These are phyloP conservation scores for Mucor irregularis DNA, from an alignment of 371 early-diverging fungal genomes.

Conservation along the genomic window DNA sequence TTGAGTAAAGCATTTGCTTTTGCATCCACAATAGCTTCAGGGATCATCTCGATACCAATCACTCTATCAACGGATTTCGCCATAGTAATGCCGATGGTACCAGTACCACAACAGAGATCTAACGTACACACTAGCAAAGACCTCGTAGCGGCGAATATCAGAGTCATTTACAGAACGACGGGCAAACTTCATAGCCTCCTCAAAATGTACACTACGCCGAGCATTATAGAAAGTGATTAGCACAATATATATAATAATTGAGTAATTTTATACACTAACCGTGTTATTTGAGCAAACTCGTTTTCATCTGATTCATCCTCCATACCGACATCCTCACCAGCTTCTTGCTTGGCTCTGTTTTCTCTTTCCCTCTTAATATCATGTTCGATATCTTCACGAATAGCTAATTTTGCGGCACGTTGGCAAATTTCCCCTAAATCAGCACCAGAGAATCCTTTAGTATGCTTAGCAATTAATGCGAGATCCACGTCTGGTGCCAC, in stretches of 20 bases:
- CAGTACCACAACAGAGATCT: conserved; percentile 90
- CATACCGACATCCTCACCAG: conserved; percentile 72
- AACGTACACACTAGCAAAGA: conserved; percentile 85
- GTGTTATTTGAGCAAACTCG: conserved; percentile 83
- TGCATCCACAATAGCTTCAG: conserved; percentile 78
- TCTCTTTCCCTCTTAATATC: conserved; percentile 80
- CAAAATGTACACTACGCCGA: conserved; percentile 90
- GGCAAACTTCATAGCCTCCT: conserved; percentile 97
- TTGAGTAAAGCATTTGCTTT: conserved; percentile 69
- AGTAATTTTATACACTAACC: neutral
- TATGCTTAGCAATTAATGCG: conserved; percentile 82
- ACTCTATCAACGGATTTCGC: conserved; percentile 68
- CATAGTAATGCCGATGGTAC: conserved; percentile 85
- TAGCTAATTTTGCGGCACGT: conserved; percentile 98
- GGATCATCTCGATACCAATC: conserved; percentile 76
- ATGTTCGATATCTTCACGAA: conserved; percentile 96
- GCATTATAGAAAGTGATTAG: no score
- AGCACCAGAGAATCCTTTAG: conserved; percentile 99
- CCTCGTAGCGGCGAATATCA: conserved; percentile 98
- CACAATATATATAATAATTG: no score
- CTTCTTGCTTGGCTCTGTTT: conserved; percentile 66
- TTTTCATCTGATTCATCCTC: conserved; percentile 77
- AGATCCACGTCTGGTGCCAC: conserved; percentile 88
- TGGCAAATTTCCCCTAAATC: conserved; percentile 99
- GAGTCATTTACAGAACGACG: conserved; percentile 96